Evolutionary conservation across 441 rosid genomes (phyloP).

Genomic region (Lepidium campestre): DNA sequence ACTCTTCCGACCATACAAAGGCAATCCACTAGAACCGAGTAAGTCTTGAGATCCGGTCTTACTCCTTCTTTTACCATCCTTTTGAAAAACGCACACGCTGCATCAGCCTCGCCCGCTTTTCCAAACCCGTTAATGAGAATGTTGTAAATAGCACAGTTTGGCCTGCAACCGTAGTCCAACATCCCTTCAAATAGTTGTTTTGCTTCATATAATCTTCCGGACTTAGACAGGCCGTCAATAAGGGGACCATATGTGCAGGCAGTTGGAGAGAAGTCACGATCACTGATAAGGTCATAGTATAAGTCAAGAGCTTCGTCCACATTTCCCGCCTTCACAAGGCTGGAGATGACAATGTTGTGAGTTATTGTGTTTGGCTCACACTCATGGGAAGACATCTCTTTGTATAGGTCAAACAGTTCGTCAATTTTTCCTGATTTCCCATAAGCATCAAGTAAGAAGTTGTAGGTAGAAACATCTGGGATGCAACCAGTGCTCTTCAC

Average conservation of each 20-base stretch:
- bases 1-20: slow-evolving; percentile 63
- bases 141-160: slow-evolving; percentile 80
- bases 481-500: slow-evolving; percentile 60
- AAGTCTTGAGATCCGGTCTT: slow-evolving; percentile 84
- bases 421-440: slow-evolving; percentile 61
- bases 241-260: slow-evolving; percentile 86
- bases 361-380: slow-evolving; percentile 60
- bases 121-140: slow-evolving; percentile 84
- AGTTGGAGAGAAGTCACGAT: slow-evolving; percentile 66
- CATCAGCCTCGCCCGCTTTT: slow-evolving; percentile 65
- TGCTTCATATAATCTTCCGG: slow-evolving; percentile 63
- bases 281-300: slow-evolving; percentile 65
- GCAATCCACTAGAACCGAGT: slow-evolving; percentile 71
- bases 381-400: slow-evolving; percentile 57
- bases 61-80: slow-evolving; percentile 75
- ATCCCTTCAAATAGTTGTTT: slow-evolving; percentile 69
- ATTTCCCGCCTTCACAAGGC: slow-evolving; percentile 52
- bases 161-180: slow-evolving; percentile 71
- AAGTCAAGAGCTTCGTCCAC: slow-evolving; percentile 69
- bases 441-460: slow-evolving; percentile 60
- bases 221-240: slow-evolving; percentile 68
- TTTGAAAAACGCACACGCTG: slow-evolving; percentile 59
- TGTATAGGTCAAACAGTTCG: slow-evolving; percentile 49
- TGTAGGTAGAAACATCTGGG: slow-evolving; percentile 66
- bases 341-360: slow-evolving; percentile 75